These are phyloP conservation scores for Noccaea bulbosa DNA, from an alignment of 345 rosid genomes.

Conservation along the genomic window DNA sequence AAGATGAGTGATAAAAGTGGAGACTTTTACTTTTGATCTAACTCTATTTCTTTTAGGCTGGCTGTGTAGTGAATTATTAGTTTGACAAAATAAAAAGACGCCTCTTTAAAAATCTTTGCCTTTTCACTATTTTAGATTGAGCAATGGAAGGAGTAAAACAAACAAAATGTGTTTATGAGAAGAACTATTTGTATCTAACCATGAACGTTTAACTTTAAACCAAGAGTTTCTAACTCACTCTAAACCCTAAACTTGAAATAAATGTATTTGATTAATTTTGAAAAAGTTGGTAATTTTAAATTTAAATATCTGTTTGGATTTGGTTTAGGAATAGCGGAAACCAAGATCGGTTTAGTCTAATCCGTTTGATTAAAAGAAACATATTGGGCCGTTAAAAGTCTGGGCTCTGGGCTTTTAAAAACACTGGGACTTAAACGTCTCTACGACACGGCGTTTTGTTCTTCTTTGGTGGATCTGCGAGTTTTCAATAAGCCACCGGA, in stretches of 20 bases:
- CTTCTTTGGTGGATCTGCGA: conserved; percentile 31
- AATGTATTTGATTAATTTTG: too few species aligned
- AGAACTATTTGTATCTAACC: too few species aligned
- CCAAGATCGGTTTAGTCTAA: background rate
- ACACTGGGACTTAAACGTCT: background rate
- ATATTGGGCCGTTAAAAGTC: conserved; percentile 12
- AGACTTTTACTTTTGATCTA: conserved; percentile 29
- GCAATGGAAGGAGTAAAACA: background rate
- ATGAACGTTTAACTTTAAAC: too few species aligned
- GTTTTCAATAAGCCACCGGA: conserved; percentile 10
- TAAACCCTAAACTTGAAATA: too few species aligned
- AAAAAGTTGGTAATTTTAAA: too few species aligned
- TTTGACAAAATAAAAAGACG: background rate
- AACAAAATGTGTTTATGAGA: background rate
- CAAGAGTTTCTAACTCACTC: too few species aligned
- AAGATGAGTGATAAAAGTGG: conserved; percentile 18
- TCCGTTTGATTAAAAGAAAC: background rate
- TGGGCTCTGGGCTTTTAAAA: background rate
- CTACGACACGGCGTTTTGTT: conserved; percentile 17
- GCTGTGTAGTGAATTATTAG: conserved; percentile 22
- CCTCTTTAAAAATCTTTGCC: background rate
- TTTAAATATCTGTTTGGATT: background rate
- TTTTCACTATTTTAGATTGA: conserved; percentile 33
- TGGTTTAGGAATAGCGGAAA: background rate
- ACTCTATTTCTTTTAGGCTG: conserved; percentile 16